Conservation (phyloP, 129 eudicot genomes). For the Daucus carota region DNA sequence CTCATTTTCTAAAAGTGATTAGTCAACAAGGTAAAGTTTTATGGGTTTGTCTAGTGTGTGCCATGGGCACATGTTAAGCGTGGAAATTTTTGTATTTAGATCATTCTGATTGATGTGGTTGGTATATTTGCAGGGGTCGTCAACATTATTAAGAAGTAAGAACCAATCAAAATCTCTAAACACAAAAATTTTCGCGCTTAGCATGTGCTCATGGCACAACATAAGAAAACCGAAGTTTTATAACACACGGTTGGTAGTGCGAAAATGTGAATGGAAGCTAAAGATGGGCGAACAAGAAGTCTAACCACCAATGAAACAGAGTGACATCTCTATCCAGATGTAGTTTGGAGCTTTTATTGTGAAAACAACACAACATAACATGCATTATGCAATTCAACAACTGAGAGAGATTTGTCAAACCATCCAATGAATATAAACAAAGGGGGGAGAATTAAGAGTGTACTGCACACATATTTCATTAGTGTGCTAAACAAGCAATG, state of each 20-base stretch:
- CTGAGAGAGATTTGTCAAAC: conserved; percentile 23
- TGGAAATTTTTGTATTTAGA: too few species aligned
- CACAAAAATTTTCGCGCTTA: too few species aligned
- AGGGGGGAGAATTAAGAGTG: not conserved
- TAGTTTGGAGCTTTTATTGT: conserved; percentile 35
- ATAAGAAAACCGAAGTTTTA: too few species aligned
- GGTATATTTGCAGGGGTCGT: too few species aligned
- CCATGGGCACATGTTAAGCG: too few species aligned
- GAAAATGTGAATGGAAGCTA: not conserved
- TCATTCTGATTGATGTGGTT: too few species aligned
- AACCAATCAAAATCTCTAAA: too few species aligned
- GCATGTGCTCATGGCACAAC: too few species aligned
- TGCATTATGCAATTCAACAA: conserved; percentile 5
- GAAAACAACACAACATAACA: conserved; percentile 40
- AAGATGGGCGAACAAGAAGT: conserved; percentile 36
- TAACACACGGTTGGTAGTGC: not conserved
- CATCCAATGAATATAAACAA: conserved; percentile 7
- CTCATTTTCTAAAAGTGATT: too few species aligned
- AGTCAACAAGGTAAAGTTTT: too few species aligned
- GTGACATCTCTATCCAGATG: conserved; percentile 36
- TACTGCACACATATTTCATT: not conserved
- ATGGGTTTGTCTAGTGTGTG: too few species aligned
- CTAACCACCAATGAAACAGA: conserved; percentile 33
- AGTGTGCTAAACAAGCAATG: conserved; percentile 69
- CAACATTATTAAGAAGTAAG: too few species aligned